Evolutionary conservation across 345 rosid genomes (phyloP).

Genomic region (Eucalyptus fibrosa): DNA sequence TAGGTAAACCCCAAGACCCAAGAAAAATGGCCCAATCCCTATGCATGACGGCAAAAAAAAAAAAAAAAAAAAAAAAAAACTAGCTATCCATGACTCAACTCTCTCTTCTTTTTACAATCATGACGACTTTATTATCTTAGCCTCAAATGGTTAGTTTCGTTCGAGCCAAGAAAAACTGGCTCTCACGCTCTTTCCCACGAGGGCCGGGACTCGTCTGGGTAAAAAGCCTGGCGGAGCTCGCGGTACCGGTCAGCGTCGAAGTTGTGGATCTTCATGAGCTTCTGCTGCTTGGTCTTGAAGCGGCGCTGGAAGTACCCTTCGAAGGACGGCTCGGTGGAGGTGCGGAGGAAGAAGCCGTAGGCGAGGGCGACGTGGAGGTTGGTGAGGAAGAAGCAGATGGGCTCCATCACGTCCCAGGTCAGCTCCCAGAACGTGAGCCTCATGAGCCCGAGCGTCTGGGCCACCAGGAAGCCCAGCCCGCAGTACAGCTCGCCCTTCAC

Average conservation of each 20-base stretch:
- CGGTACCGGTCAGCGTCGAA: slow-evolving; percentile 27
- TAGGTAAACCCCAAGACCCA: neutral
- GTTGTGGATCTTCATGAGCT: slow-evolving; percentile 26
- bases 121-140: neutral
- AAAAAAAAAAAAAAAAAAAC: neutral
- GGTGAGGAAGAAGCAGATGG: slow-evolving; percentile 79
- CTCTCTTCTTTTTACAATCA: neutral
- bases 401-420: slow-evolving; percentile 96
- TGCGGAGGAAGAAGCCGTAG: slow-evolving; percentile 67
- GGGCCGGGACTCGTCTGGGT: neutral
- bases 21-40: neutral
- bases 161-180: neutral
- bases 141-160: neutral
- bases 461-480: slow-evolving; percentile 47
- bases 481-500: slow-evolving; percentile 62
- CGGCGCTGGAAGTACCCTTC: slow-evolving; percentile 66
- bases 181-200: neutral
- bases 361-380: slow-evolving; percentile 50
- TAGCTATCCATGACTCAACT: neutral
- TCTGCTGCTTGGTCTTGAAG: slow-evolving; percentile 47
- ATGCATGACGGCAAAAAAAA: neutral
- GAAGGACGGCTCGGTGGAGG: slow-evolving; percentile 76
- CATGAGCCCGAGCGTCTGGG: slow-evolving; percentile 71
- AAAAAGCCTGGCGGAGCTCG: slow-evolving; percentile 26
- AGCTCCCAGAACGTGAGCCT: slow-evolving; percentile 98